Evolutionary conservation across 192 early-diverging fungal species (phyloP), one percentile per base, ranked within the genome.

Genomic region (Anaeromyces robustus): DNA sequence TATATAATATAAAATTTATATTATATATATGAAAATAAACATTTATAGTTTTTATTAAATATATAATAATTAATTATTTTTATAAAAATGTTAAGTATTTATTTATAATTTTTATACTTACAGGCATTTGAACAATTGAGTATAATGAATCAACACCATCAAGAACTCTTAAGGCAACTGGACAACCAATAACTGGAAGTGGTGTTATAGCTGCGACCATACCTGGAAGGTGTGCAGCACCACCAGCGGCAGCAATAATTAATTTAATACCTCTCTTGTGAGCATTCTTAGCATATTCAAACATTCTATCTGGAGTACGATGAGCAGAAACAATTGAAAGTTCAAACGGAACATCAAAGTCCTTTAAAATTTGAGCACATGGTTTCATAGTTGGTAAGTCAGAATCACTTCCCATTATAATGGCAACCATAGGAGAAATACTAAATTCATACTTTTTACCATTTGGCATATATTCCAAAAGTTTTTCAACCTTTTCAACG

Each of bases 121-220:
- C 94, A 79, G 98, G 98, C 98, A 99, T 99, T 86, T 99, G 98
- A 26, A 98, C 96, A 84, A 99, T 99, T 41, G 95, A 97, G 81
- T 97, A 92, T 79, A 99, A 86, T 31, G 98, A 99, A 84, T 99
- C 98, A 37, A 97, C 93, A 52, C 98, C 98, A 80, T 98, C 97
- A 32, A 99, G 88, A 29, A 90, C 89, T 82, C 92, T 95, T 41
- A 96, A 92, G 77, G 95, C 95, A 32, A 99, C 94, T 28, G 98
- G 98, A 4, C 98, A 96, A 52, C 98, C 98, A 80, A 99, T 94
- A 68, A 99, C 98, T 11, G 96, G 98, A 26, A 99, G 86, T n/a
- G 96, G 94, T 5, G 98, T 98, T 82, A 97, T 87, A 30, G 96
- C 96, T 29, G 98, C 98, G 12, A 98, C 97, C 98, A 99, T 99